A percentile compares a stretch with the other conserved stretches of the same genome.
Evolutionary conservation across 2,329 filamentous ascomycete genomes (phyloP).

Genomic region (Alternaria atra): DNA sequence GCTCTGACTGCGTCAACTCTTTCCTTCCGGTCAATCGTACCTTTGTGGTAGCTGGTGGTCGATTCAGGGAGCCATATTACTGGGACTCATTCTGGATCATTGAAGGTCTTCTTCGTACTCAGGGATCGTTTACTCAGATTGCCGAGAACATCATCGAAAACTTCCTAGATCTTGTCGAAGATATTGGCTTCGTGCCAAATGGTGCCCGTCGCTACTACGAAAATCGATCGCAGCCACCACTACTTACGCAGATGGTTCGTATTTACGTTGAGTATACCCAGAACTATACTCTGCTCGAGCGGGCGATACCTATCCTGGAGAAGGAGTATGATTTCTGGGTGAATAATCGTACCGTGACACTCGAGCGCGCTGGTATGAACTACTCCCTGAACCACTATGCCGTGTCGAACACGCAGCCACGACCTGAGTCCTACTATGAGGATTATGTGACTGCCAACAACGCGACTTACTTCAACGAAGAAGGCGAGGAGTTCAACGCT

Average conservation of each 20-base stretch:
- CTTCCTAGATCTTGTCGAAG: slow-evolving; percentile 72
- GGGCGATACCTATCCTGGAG: slow-evolving; percentile 69
- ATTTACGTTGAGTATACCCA: slow-evolving; percentile 71
- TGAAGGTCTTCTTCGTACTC: slow-evolving; percentile 70
- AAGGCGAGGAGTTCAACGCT: slow-evolving; percentile 68
- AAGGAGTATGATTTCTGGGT: slow-evolving; percentile 72
- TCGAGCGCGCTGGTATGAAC: slow-evolving; percentile 58
- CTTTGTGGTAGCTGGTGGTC: slow-evolving; percentile 75
- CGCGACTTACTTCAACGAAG: slow-evolving; percentile 66
- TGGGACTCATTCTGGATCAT: slow-evolving; percentile 77
- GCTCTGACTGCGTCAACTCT: slow-evolving; percentile 68
- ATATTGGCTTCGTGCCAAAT: slow-evolving; percentile 73
- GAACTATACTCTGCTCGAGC: slow-evolving; percentile 67
- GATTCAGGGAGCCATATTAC: slow-evolving; percentile 75
- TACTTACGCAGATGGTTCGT: slow-evolving; percentile 72
- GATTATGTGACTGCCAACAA: slow-evolving; percentile 74
- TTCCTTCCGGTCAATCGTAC: slow-evolving; percentile 73
- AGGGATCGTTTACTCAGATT: slow-evolving; percentile 70
- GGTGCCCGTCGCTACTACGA: slow-evolving; percentile 73
- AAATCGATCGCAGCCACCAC: slow-evolving; percentile 72
- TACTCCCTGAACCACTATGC: slow-evolving; percentile 69
- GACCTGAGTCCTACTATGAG: slow-evolving; percentile 73
- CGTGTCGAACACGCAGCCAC: slow-evolving; percentile 70
- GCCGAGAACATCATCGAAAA: slow-evolving; percentile 75
- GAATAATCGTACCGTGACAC: slow-evolving; percentile 66